Conservation (phyloP, 1,139 yeast genomes). For the Yamadazyma friedrichii region DNA sequence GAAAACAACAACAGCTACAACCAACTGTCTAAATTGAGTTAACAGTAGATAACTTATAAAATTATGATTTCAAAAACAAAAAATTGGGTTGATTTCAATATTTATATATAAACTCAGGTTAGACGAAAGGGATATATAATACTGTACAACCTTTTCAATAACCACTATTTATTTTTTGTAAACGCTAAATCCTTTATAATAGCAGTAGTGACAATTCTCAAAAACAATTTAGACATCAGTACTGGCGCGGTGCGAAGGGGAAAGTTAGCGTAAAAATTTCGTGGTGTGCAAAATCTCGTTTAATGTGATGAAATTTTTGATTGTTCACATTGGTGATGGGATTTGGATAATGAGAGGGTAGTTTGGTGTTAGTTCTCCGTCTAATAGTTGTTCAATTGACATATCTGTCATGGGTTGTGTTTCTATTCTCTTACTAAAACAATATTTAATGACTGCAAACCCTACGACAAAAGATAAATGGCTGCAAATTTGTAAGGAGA, state of each 20-base stretch:
- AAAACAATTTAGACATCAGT: not conserved
- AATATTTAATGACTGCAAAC: not conserved
- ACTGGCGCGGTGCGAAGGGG: conserved; percentile 1
- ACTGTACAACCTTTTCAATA: too few species aligned
- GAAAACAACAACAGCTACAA: not conserved
- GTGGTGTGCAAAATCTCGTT: not conserved
- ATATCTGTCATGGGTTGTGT: too few species aligned
- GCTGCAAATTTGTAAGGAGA: too few species aligned
- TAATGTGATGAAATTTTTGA: conserved; percentile 1
- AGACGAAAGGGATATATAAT: conserved; percentile 4
- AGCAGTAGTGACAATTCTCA: not conserved
- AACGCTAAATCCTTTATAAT: too few species aligned
- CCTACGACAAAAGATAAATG: too few species aligned
- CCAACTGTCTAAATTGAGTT: not conserved
- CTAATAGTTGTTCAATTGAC: too few species aligned
- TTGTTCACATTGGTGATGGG: conserved; percentile 1
- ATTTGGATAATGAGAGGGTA: not conserved
- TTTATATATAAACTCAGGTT: not conserved
- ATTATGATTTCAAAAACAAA: too few species aligned
- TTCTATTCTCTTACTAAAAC: too few species aligned
- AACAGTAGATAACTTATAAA: too few species aligned
- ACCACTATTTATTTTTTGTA: not conserved
- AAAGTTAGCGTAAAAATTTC: not conserved
- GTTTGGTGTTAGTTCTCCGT: not conserved
- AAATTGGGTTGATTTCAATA: too few species aligned